These are phyloP conservation scores for Termitomyces sp. DNA, from an alignment of 768 basidiomycete species.

Conservation along the genomic window DNA sequence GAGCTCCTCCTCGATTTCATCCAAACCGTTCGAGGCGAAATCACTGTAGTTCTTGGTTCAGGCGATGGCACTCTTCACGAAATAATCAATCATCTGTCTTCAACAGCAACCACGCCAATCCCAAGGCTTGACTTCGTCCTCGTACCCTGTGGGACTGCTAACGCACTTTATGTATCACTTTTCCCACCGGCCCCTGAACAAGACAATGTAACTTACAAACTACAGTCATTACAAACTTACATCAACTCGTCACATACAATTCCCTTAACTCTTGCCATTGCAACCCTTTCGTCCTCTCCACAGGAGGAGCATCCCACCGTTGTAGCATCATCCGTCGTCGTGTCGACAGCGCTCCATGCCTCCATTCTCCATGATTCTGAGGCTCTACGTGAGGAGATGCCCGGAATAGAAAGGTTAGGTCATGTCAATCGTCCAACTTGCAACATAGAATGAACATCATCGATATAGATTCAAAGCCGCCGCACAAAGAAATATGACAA, in stretches of 20 bases:
- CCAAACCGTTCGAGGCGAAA: slow-evolving; percentile 20
- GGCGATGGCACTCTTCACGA: slow-evolving; percentile 95
- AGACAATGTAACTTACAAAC: slow-evolving; percentile 31
- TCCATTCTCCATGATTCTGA: slow-evolving; percentile 82
- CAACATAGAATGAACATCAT: neutral
- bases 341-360: slow-evolving; percentile 83
- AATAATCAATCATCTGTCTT: slow-evolving; percentile 59
- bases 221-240: slow-evolving; percentile 53
- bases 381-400: slow-evolving; percentile 56
- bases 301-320: slow-evolving; percentile 17
- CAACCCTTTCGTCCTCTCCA: slow-evolving; percentile 34
- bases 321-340: slow-evolving; percentile 69
- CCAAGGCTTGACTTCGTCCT: slow-evolving; percentile 40
- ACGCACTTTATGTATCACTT: slow-evolving; percentile 79
- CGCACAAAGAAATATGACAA: slow-evolving; percentile 65
- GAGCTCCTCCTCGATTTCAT: slow-evolving; percentile 36
- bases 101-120: slow-evolving; percentile 12
- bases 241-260: slow-evolving; percentile 29
- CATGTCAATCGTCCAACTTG: neutral
- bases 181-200: slow-evolving; percentile 44
- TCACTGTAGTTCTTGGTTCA: slow-evolving; percentile 61
- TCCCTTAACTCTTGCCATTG: slow-evolving; percentile 51
- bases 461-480: slow-evolving; percentile 74
- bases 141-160: slow-evolving; percentile 86
- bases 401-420: slow-evolving; percentile 58